A percentile compares a stretch with the other conserved stretches of the same genome.
These are phyloP conservation scores for Lobosporangium transversale DNA, from an alignment of 192 early-diverging fungal genomes.

Conservation along the genomic window DNA sequence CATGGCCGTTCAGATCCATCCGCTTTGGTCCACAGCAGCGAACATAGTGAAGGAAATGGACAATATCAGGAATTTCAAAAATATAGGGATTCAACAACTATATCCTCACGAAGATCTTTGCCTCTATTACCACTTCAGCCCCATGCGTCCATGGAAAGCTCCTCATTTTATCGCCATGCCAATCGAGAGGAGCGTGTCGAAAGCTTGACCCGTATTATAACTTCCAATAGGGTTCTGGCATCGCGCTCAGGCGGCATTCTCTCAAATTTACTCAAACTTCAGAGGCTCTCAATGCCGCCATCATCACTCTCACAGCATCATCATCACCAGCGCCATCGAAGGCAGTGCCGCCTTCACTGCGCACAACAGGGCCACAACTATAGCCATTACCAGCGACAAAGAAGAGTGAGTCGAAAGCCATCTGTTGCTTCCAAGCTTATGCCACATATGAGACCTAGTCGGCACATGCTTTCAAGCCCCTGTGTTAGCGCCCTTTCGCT, in stretches of 20 bases:
- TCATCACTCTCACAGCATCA: slow-evolving; percentile 4
- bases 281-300: slow-evolving; percentile 27
- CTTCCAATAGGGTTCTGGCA: not conserved
- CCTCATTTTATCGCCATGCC: not conserved
- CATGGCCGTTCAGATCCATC: no score
- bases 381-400: no score
- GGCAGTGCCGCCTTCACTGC: not conserved
- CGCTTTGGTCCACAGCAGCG: no score
- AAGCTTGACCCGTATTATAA: slow-evolving; percentile 8
- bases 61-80: no score
- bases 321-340: not conserved
- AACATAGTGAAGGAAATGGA: no score
- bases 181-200: slow-evolving; percentile 2
- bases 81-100: no score
- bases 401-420: not conserved
- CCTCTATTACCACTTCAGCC: no score
- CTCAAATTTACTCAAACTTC: slow-evolving; percentile 39
- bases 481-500: slow-evolving; percentile 22
- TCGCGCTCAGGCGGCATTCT: slow-evolving; percentile 37
- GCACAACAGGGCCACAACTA: no score
- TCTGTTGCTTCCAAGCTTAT: slow-evolving; percentile 21
- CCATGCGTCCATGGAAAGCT: no score
- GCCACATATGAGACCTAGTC: not conserved
- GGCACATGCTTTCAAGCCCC: slow-evolving; percentile 11
- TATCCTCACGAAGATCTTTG: no score